Conservation (phyloP, 179 eudicot species). For the Actinidia arguta region DNA sequence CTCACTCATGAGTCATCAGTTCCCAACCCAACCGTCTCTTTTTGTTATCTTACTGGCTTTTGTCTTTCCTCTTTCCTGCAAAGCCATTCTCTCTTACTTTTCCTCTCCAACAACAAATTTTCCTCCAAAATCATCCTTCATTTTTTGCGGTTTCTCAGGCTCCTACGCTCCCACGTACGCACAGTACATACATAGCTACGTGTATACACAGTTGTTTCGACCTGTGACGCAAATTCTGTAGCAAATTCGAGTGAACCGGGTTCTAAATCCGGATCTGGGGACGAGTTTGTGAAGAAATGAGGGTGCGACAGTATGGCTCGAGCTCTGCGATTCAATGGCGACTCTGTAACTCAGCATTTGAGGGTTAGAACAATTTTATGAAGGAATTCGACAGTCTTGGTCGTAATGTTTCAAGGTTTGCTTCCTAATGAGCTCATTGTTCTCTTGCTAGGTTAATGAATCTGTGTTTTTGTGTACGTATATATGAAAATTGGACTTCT, state of each 20-base stretch:
- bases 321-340: slow-evolving; percentile 13
- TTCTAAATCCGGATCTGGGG: not conserved
- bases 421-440: not conserved
- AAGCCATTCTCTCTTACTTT: not conserved
- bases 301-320: not conserved
- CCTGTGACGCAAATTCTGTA: not conserved
- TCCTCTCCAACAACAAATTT: not conserved
- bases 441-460: not conserved
- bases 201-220: not conserved
- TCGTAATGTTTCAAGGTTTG: slow-evolving; percentile 15
- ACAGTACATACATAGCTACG: not conserved
- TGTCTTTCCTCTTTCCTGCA: not conserved
- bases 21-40: too few relatives aligned
- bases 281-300: slow-evolving; percentile 3
- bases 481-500: not conserved
- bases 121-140: not conserved
- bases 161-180: too few relatives aligned
- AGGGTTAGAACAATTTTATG: too few relatives aligned
- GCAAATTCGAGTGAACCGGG: not conserved
- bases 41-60: not conserved
- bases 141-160: not conserved
- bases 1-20: too few relatives aligned
- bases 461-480: not conserved
- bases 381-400: not conserved
- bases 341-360: not conserved